Percentiles rank a stretch among this genome's conserved stretches.
Conservation (phyloP, 805 yeast genomes). For the Lachancea thermotolerans region DNA sequence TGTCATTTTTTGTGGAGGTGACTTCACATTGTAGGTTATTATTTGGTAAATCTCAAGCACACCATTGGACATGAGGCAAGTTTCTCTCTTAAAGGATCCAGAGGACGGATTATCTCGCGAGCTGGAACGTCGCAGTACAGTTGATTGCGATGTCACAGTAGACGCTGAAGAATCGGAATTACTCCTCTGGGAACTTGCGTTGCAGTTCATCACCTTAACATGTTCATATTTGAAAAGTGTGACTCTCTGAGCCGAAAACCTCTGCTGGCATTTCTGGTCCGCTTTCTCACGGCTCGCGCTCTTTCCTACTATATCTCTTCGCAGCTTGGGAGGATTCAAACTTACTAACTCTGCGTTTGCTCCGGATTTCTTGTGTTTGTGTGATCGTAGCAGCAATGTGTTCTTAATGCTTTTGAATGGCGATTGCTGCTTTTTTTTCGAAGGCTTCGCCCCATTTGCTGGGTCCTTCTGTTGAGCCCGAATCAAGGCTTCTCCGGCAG, state of each 20-base stretch:
- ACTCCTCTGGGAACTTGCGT: slow-evolving; percentile 6
- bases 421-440: slow-evolving; percentile 12
- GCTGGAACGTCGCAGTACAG: slow-evolving; percentile 2
- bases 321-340: neutral
- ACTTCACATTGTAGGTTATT: slow-evolving; percentile 15
- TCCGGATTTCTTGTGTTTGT: neutral
- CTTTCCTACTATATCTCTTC: neutral
- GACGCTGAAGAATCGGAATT: slow-evolving; percentile 10
- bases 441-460: neutral
- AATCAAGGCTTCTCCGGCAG: neutral
- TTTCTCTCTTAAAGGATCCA: slow-evolving; percentile 6
- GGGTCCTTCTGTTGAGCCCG: neutral
- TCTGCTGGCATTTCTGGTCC: slow-evolving; percentile 3
- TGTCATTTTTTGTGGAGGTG: slow-evolving; percentile 15
- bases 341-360: neutral
- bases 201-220: slow-evolving; percentile 20
- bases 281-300: neutral
- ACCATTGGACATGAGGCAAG: slow-evolving; percentile 22
- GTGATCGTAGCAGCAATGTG: slow-evolving; percentile 10
- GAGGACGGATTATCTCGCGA: neutral
- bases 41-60: slow-evolving; percentile 29
- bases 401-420: slow-evolving; percentile 15
- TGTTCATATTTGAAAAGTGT: slow-evolving; percentile 24
- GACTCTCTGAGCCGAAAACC: slow-evolving; percentile 28
- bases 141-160: slow-evolving; percentile 6